Percentiles rank a stretch among this genome's conserved stretches.
These are phyloP conservation scores for Aspergillus sp. DNA, from an alignment of 2,329 filamentous ascomycete species.

Conservation along the genomic window DNA sequence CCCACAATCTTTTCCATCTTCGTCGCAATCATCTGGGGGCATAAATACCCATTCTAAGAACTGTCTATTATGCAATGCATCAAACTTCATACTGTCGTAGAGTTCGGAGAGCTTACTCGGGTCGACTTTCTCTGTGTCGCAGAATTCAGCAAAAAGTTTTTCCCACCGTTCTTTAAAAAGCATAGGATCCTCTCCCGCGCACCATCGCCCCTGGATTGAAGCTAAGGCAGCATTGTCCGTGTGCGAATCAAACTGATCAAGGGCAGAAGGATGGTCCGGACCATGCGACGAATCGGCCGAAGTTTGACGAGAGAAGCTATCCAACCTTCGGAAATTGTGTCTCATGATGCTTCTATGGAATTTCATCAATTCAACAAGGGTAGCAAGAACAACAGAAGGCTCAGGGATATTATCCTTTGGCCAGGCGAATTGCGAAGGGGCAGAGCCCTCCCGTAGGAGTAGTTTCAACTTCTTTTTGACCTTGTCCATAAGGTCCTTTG, in stretches of 20 bases:
- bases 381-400: slow-evolving; percentile 83
- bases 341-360: slow-evolving; percentile 95
- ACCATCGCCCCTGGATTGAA: slow-evolving; percentile 85
- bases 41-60: slow-evolving; percentile 98
- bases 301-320: slow-evolving; percentile 40
- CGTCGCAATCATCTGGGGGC: slow-evolving; percentile 69
- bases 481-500: slow-evolving; percentile 99
- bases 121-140: slow-evolving; percentile 94
- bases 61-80: slow-evolving; percentile 90
- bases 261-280: slow-evolving; percentile 4
- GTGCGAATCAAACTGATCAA: slow-evolving; percentile 9
- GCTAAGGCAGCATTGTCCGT: slow-evolving; percentile 50
- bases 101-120: slow-evolving; percentile 97
- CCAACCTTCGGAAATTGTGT: slow-evolving; percentile 78
- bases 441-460: slow-evolving; percentile 82
- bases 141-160: slow-evolving; percentile 94
- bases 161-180: slow-evolving; percentile 97
- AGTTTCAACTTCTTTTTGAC: slow-evolving; percentile 99
- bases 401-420: slow-evolving; percentile 85
- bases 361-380: slow-evolving; percentile 93
- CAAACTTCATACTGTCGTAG: slow-evolving; percentile 99
- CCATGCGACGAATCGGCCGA: slow-evolving; percentile 7
- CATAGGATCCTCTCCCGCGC: slow-evolving; percentile 88
- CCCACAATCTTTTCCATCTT: slow-evolving; percentile 49
- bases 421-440: slow-evolving; percentile 97